Evolutionary conservation across 2,329 filamentous ascomycete genomes (phyloP).

Genomic region (Magnaporthiopsis poae): DNA sequence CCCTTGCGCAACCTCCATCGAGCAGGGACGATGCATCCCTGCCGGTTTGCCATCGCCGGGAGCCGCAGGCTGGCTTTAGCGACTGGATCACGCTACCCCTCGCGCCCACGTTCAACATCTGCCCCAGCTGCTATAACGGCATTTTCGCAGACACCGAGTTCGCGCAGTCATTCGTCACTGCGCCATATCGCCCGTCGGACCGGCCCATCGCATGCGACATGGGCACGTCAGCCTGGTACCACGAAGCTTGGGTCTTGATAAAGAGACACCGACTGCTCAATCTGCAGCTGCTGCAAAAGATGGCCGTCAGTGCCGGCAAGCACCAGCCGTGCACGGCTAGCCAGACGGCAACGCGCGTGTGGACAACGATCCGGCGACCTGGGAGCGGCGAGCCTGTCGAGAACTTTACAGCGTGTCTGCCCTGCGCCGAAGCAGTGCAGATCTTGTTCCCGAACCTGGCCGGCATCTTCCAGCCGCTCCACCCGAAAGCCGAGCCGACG

Average conservation of each 20-base stretch:
- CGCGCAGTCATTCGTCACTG: constrained; percentile 54
- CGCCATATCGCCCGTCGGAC: constrained; percentile 46
- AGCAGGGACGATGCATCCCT: constrained; percentile 34
- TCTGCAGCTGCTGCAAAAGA: constrained; percentile 57
- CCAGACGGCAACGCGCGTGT: constrained; percentile 48
- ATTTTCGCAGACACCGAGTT: constrained; percentile 62
- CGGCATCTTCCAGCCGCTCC: constrained; percentile 52
- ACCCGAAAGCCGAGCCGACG: constrained; percentile 35
- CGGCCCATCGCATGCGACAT: constrained; percentile 65
- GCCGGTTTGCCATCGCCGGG: constrained; percentile 59
- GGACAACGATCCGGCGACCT: constrained; percentile 67
- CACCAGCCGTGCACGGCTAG: constrained; percentile 50
- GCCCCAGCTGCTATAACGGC: constrained; percentile 65
- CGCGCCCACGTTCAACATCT: constrained; percentile 66
- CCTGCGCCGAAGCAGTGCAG: constrained; percentile 64
- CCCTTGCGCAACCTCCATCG: constrained; percentile 46
- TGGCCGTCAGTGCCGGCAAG: constrained; percentile 53
- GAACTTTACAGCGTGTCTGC: constrained; percentile 65
- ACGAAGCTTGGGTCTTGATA: constrained; percentile 73
- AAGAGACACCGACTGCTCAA: constrained; percentile 59
- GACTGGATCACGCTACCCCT: constrained; percentile 75
- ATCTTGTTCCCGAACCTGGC: constrained; percentile 62
- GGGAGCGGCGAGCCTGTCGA: constrained; percentile 52
- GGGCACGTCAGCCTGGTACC: constrained; percentile 66
- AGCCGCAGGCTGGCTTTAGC: constrained; percentile 50